These are phyloP conservation scores for Russula sp. DNA, from an alignment of 768 basidiomycete genomes.

Conservation along the genomic window DNA sequence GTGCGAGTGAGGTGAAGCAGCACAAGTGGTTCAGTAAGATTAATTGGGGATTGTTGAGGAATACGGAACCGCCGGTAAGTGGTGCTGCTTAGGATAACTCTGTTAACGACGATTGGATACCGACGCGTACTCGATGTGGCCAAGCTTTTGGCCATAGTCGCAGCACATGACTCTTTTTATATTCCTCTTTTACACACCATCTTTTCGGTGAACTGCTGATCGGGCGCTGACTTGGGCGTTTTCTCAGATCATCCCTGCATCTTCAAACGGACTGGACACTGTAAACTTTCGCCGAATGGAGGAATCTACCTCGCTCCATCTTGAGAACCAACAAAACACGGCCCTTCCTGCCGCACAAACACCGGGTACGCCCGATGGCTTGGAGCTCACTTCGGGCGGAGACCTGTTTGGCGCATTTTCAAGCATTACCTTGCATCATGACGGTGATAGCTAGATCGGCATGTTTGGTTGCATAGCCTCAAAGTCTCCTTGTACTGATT, in stretches of 20 bases:
- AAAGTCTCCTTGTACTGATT: neutral
- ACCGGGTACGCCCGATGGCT: conserved; percentile 35
- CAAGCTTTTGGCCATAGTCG: neutral
- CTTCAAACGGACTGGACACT: conserved; percentile 72
- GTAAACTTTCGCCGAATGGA: conserved; percentile 87
- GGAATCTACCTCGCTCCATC: conserved; percentile 86
- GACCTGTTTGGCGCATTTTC: conserved; percentile 86
- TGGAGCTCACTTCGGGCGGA: conserved; percentile 38
- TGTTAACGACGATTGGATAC: neutral
- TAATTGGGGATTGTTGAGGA: conserved; percentile 93
- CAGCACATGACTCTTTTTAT: neutral
- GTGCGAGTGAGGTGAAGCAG: conserved; percentile 96
- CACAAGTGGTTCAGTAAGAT: conserved; percentile 98
- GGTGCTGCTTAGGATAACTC: neutral
- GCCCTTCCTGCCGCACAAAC: conserved; percentile 35
- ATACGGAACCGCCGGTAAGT: conserved; percentile 87
- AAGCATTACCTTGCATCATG: conserved; percentile 83
- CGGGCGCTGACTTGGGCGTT: neutral
- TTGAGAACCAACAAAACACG: conserved; percentile 42
- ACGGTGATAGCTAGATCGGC: conserved; percentile 44
- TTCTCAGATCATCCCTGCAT: conserved; percentile 69
- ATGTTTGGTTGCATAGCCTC: neutral
- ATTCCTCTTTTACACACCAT: neutral
- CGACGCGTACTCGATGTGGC: neutral
- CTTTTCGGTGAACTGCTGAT: neutral